Evolutionary conservation across 805 yeast species (phyloP).

Genomic region (Candida dendrica): DNA sequence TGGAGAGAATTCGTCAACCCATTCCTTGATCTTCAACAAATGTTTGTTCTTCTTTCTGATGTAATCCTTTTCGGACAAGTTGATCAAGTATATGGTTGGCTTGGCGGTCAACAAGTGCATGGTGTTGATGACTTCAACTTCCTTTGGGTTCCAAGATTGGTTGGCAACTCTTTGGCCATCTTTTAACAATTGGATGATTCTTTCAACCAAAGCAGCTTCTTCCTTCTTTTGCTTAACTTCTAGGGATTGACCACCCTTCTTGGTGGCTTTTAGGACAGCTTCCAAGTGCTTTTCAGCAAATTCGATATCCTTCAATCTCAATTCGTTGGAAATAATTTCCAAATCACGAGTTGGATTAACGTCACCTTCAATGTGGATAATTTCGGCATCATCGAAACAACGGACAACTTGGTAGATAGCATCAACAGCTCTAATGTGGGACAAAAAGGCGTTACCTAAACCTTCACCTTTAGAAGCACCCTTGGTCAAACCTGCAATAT

Average conservation of each 20-base stretch:
- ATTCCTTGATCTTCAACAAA: conserved; percentile 70
- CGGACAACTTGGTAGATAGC: conserved; percentile 97
- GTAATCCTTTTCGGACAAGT: conserved; percentile 84
- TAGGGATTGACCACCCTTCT: conserved; percentile 82
- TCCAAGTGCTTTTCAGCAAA: conserved; percentile 80
- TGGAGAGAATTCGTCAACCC: conserved; percentile 86
- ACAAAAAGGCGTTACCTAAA: conserved; percentile 93
- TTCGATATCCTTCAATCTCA: conserved; percentile 94
- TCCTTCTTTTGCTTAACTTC: conserved; percentile 87
- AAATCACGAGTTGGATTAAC: conserved; percentile 94
- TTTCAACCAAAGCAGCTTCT: conserved; percentile 68
- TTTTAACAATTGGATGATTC: conserved; percentile 70
- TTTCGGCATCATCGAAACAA: conserved; percentile 96
- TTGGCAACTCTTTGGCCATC: conserved; percentile 85
- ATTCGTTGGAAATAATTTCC: conserved; percentile 84
- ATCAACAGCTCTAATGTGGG: conserved; percentile 95
- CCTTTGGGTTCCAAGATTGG: conserved; percentile 81
- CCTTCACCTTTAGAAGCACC: conserved; percentile 98
- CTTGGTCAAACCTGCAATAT: conserved; percentile 96
- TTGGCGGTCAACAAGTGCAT: conserved; percentile 90
- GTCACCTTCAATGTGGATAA: conserved; percentile 93
- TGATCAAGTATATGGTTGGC: conserved; percentile 88
- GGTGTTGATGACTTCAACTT: conserved; percentile 82
- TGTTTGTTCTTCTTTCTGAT: conserved; percentile 85
- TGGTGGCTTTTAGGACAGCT: conserved; percentile 70